Conservation (phyloP, 441 rosid genomes). For the Pelargonium australe region DNA sequence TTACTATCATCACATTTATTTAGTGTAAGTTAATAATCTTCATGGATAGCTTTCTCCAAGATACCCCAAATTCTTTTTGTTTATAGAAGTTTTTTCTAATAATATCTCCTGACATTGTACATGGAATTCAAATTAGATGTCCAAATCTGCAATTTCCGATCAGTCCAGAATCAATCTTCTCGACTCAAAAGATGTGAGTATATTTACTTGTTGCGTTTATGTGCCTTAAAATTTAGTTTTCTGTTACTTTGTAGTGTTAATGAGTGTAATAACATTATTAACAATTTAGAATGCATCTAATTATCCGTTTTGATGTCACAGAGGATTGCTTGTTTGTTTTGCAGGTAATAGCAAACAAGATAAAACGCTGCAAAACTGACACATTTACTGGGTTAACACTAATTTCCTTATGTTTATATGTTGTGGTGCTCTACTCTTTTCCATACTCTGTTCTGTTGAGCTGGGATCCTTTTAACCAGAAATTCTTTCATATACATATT, state of each 20-base stretch:
- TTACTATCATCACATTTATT: background rate
- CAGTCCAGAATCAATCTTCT: conserved; percentile 93
- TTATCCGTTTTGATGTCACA: background rate
- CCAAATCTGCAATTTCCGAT: conserved; percentile 90
- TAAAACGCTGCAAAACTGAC: conserved; percentile 92
- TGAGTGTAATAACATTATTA: background rate
- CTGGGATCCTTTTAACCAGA: background rate
- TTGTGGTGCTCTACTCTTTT: background rate
- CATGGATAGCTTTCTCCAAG: too few relatives aligned
- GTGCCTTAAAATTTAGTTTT: background rate
- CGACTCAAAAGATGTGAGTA: conserved; percentile 84
- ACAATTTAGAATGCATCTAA: background rate
- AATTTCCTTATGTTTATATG: background rate
- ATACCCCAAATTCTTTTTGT: too few relatives aligned
- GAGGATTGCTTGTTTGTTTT: conserved; percentile 13
- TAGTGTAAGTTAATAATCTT: too few relatives aligned
- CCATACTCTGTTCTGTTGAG: background rate
- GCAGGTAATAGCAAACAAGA: conserved; percentile 81
- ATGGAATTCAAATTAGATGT: conserved; percentile 56
- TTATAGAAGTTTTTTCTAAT: background rate
- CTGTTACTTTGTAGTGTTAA: background rate
- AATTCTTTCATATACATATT: too few relatives aligned
- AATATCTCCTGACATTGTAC: conserved; percentile 11
- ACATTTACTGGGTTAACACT: conserved; percentile 60
- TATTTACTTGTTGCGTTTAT: conserved; percentile 17